Base-by-base conservation (phyloP, 768 basidiomycete species). In the Boletus fagicola region DNA sequence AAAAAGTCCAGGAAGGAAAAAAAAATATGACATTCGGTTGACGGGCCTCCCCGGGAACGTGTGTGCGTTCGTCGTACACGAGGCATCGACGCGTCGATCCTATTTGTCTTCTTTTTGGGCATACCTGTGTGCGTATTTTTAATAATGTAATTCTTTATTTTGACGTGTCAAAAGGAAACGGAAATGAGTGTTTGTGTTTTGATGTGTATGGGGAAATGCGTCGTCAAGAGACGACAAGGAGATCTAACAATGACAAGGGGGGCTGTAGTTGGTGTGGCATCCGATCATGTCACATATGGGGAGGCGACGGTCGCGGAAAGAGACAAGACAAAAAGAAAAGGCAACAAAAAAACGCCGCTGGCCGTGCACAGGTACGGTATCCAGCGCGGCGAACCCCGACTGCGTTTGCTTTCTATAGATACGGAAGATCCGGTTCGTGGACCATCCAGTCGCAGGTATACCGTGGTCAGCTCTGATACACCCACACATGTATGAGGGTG, bases 251-350 rank as follows among this genome's bases (percentile, higher is more conserved):
- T 38, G 31, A 31, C 35, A 53, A 49, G 33, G 26, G 40, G 28
- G 11, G 2, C 47, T 10, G 11, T 33, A 46, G 46, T 58, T 49
- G 54, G 57, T 43, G 46, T 60, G 59, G 33, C 38, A 49, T 45
- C 48, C 52, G 39, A 55, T 50, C 53, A 46, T 40, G 57, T 49
- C 40, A 44, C 20, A 18, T 9, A 9, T 31, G 30, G 28, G 6
- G 33, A 48, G 38, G 30, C 60, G 60, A 46, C 12, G 49, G 42
- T n/a, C 44, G 50, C 58, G 59, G 58, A 36, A 35, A 24, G 44
- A 24, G 24, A 39, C 22, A 24, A 60, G 49, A 56, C 53, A 45
- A 42, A 10, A 28, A 43, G 20, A 22, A 54, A 30, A 39, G 0
- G n/a, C 8, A 39, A n/a, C 35, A 39, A 26, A 11, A 28, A 20